Conservation (phyloP, 2,329 filamentous ascomycete genomes). For the Epichloe sp. region DNA sequence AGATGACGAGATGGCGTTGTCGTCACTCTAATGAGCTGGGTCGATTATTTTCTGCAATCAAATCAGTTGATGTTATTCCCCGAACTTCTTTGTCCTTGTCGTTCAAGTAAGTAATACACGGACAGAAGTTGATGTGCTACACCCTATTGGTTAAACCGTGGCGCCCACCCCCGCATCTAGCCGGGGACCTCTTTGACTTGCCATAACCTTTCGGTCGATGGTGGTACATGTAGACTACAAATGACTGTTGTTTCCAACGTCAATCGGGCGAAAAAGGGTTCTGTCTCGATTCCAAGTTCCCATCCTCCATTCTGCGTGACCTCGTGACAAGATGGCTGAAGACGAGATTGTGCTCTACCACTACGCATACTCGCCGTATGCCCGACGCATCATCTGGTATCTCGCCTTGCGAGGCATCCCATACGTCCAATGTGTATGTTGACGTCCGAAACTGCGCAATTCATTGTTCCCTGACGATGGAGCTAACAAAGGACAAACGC, state of each 20-base stretch:
- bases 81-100: neutral
- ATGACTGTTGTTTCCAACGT: neutral
- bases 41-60: neutral
- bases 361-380: slow-evolving; percentile 53
- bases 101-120: neutral
- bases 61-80: neutral
- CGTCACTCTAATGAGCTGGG: neutral
- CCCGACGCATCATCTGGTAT: slow-evolving; percentile 53
- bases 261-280: neutral
- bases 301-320: neutral
- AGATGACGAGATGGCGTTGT: neutral
- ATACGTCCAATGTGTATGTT: slow-evolving; percentile 50
- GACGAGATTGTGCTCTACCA: slow-evolving; percentile 46
- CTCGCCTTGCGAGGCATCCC: slow-evolving; percentile 50
- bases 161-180: neutral
- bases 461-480: no score
- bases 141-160: neutral
- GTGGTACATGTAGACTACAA: neutral
- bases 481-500: no score
- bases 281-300: neutral
- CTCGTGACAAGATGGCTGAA: slow-evolving; percentile 8
- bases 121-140: neutral
- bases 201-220: neutral
- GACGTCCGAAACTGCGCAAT: neutral
- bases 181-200: neutral